Evolutionary conservation across 768 basidiomycete genomes (phyloP).

Genomic region (Tulasnella calospora): DNA sequence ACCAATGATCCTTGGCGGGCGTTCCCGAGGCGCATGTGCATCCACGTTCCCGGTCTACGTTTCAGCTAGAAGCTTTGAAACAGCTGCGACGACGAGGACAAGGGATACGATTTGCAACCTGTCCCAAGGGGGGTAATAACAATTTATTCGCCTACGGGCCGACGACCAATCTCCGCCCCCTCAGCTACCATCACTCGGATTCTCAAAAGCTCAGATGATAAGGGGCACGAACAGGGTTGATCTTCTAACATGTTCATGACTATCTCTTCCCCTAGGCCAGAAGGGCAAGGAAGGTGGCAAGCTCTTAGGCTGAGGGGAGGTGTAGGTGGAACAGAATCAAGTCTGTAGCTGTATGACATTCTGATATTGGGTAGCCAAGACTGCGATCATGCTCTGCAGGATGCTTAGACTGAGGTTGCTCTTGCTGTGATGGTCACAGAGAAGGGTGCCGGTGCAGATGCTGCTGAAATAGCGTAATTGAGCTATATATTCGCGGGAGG

Average conservation of each 20-base stretch:
- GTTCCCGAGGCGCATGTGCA: too few relatives aligned
- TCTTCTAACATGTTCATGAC: neutral
- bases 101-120: too few relatives aligned
- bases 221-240: neutral
- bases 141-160: neutral
- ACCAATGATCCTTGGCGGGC: too few relatives aligned
- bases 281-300: neutral
- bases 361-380: neutral
- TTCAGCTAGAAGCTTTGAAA: too few relatives aligned
- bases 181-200: neutral
- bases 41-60: too few relatives aligned
- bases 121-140: too few relatives aligned
- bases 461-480: too few relatives aligned
- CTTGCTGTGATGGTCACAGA: neutral
- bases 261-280: neutral
- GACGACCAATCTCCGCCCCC: neutral
- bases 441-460: neutral
- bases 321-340: neutral
- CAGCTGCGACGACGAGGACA: too few relatives aligned
- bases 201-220: neutral
- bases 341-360: neutral
- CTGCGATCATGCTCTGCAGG: neutral
- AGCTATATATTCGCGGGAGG: too few relatives aligned
- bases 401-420: neutral
- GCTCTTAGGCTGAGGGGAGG: neutral